phyloP scores from a whole-genome alignment of 2,329 filamentous ascomycete species.

The Elsinoe arachidis region DNA sequence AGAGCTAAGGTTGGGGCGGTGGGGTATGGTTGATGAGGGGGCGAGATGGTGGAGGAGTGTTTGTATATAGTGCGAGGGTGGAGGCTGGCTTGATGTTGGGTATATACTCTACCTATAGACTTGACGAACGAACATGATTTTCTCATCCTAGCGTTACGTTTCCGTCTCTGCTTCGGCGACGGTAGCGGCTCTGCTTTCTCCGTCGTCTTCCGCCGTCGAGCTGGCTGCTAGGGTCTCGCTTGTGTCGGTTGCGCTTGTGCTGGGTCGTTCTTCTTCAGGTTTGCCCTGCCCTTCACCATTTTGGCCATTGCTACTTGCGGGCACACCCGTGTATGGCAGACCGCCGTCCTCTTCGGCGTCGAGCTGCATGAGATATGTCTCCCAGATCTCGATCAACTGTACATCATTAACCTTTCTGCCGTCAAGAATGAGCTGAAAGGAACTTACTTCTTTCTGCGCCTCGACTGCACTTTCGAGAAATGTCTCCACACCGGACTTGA shows the following conservation, averaged over 20 bases:
- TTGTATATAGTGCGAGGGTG: background rate
- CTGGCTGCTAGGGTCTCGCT: conserved; percentile 7
- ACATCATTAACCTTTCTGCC: background rate
- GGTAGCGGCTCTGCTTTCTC: background rate
- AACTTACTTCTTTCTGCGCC: conserved; percentile 88
- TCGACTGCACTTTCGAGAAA: conserved; percentile 95
- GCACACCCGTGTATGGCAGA: conserved; percentile 15
- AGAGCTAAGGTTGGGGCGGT: conserved; percentile 32
- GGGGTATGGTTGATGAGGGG: conserved; percentile 21
- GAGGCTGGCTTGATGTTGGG: background rate
- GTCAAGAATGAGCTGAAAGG: conserved; percentile 37
- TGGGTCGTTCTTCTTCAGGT: conserved; percentile 2
- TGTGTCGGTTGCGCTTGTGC: conserved; percentile 2
- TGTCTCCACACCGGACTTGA: conserved; percentile 96
- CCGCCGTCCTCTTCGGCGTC: conserved; percentile 79
- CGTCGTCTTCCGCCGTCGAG: background rate
- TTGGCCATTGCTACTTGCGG: background rate
- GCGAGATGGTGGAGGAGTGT: background rate
- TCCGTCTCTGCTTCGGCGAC: background rate
- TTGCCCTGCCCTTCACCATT: conserved; percentile 2
- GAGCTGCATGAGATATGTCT: conserved; percentile 93
- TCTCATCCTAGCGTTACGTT: background rate
- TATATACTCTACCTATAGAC: conserved; percentile 11
- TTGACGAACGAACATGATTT: background rate
- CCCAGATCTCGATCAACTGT: conserved; percentile 81